A percentile compares a stretch with the other conserved stretches of the same genome.
Evolutionary conservation across 1,284 basidiomycete genomes (phyloP).

Genomic region (Boletellus sp.): DNA sequence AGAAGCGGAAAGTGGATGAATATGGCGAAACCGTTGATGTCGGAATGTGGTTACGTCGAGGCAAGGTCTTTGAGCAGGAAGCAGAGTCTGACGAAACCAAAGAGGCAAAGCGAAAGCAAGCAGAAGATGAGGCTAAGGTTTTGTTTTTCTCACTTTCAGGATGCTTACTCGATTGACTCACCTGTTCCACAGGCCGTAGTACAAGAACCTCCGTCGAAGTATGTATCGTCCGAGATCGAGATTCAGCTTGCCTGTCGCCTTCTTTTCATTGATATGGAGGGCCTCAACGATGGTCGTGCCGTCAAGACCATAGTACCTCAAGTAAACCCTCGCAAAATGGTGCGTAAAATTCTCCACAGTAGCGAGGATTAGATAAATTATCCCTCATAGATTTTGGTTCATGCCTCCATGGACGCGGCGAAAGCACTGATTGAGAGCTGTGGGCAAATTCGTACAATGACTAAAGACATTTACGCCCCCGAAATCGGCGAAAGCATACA

Average conservation of each 20-base stretch:
- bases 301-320: constrained; percentile 96
- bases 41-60: constrained; percentile 88
- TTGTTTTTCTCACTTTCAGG: neutral
- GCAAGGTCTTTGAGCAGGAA: constrained; percentile 84
- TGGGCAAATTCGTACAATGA: constrained; percentile 78
- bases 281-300: constrained; percentile 92
- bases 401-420: constrained; percentile 67
- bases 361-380: constrained; percentile 6
- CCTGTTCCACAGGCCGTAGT: constrained; percentile 51
- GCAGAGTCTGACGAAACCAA: constrained; percentile 78
- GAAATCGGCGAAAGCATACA: constrained; percentile 68
- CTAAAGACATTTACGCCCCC: constrained; percentile 87
- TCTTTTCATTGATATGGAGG: constrained; percentile 93
- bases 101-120: constrained; percentile 66
- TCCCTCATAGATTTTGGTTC: constrained; percentile 76
- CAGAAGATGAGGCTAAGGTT: constrained; percentile 79
- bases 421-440: constrained; percentile 77
- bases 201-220: constrained; percentile 90
- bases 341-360: constrained; percentile 33
- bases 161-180: constrained; percentile 2
- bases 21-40: constrained; percentile 96
- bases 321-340: constrained; percentile 93
- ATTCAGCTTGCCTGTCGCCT: constrained; percentile 83
- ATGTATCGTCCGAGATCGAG: constrained; percentile 68
- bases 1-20: constrained; percentile 87